Evolutionary conservation across 2,329 filamentous ascomycete genomes (phyloP).

Genomic region (Periconia sp.): DNA sequence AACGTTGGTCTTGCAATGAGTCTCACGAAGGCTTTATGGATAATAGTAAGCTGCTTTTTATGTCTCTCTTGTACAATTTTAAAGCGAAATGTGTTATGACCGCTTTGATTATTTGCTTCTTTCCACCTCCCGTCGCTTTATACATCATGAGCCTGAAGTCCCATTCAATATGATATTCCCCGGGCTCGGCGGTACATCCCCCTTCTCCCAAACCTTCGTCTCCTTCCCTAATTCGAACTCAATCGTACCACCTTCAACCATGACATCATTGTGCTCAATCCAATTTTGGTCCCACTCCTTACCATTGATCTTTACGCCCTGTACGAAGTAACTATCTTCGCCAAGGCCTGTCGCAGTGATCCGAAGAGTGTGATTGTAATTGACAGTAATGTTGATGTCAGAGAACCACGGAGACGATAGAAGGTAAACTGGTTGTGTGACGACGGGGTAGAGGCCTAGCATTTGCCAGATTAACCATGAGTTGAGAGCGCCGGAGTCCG

Average conservation of each 20-base stretch:
- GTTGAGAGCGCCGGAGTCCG: constrained; percentile 52
- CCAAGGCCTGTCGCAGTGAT: constrained; percentile 60
- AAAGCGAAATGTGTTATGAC: no score
- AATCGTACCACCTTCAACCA: constrained; percentile 53
- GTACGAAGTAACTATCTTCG: constrained; percentile 63
- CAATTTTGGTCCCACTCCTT: constrained; percentile 66
- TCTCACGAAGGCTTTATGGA: no score
- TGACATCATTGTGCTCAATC: constrained; percentile 70
- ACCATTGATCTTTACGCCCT: constrained; percentile 70
- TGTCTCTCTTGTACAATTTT: no score
- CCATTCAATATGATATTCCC: constrained; percentile 38
- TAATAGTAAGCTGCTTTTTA: no score
- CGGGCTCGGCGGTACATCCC: constrained; percentile 58
- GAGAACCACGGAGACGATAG: constrained; percentile 54
- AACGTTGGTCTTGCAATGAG: no score
- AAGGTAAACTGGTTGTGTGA: constrained; percentile 70
- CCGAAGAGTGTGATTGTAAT: constrained; percentile 55
- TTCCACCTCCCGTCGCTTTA: no score
- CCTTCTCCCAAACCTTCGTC: constrained; percentile 54
- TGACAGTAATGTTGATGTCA: constrained; percentile 64
- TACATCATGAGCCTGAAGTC: no score
- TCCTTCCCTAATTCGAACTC: constrained; percentile 56
- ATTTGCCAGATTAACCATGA: constrained; percentile 57
- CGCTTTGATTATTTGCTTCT: no score
- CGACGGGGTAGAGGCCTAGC: constrained; percentile 59